Base-by-base conservation (phyloP, 2,329 filamentous ascomycete species). In the Fusarium buharicum region DNA sequence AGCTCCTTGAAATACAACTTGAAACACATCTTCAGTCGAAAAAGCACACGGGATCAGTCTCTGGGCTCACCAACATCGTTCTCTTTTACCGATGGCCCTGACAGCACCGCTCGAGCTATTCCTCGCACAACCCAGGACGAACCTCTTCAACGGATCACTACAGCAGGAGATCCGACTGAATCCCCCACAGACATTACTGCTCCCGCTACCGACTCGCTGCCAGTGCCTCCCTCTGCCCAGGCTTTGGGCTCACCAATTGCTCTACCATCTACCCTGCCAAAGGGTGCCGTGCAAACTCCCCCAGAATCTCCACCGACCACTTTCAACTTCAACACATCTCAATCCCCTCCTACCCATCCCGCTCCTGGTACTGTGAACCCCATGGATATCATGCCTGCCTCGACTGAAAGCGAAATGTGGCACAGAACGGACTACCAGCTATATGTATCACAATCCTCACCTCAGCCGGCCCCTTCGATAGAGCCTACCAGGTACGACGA, bases 381-480 rank as follows among this genome's bases (percentile, higher is more conserved):
- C 1, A 83, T 83, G 78, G 80, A 83, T 44, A 79, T 84, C 27
- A 84, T 83, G 82, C 79, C 77, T 6, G 72, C 77, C 4, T 74
- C 73, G 14, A 77, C 76, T 4, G 70, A 77, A 55, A 72, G 72
- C 8, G 77, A 78, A 55, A 53, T 74, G 24, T 76, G 73, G 71
- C 71, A 78, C 46, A 68, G 72, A 31, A 77, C 73, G 14, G 76
- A 77, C 56, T 74, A 76, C 50, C 70, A 77, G 51, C 66, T 78
- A 33, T 70, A 67, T 36, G 54, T 70, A 22, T 66, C 70, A 10
- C 69, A 74, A 20, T 70, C 70, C 9, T 70, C 72, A 20, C 64
- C 66, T 3, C 62, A 58, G n/a, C 52, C 59, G 8, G 30, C 46
- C 9, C 62, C 67, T 11, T 46, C 53, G 9, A 54, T 46, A 28